phyloP scores from a whole-genome alignment of 106 monocot genomes.

The Xerophyta viscosa region DNA sequence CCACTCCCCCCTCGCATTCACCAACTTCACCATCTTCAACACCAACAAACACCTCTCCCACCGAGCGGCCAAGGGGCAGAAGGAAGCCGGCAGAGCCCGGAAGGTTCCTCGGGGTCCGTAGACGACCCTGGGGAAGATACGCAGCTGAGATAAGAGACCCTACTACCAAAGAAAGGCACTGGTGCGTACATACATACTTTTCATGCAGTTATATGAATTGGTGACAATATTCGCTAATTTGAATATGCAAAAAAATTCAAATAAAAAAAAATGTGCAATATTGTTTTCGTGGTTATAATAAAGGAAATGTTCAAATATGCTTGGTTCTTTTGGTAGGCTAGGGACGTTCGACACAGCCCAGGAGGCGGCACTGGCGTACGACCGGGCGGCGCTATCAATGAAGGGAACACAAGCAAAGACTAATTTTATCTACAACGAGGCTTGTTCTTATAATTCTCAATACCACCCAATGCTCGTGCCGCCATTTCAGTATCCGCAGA shows the following conservation, averaged over 20 bases:
- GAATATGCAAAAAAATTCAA: too few species aligned
- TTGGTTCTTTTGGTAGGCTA: conserved; percentile 15
- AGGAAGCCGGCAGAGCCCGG: conserved; percentile 52
- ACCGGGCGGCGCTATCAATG: conserved; percentile 63
- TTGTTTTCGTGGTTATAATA: too few species aligned
- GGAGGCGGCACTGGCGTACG: conserved; percentile 67
- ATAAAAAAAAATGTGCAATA: too few species aligned
- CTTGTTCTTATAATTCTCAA: not conserved
- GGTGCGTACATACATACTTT: conserved; percentile 4
- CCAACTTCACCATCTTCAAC: conserved; percentile 15
- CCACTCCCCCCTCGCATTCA: not conserved
- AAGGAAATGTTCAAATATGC: too few species aligned
- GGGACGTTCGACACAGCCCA: conserved; percentile 80
- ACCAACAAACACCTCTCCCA: conserved; percentile 11
- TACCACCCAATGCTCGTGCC: conserved; percentile 14
- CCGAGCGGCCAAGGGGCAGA: conserved; percentile 37
- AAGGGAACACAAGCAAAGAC: conserved; percentile 52
- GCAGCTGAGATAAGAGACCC: conserved; percentile 75
- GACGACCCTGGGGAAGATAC: conserved; percentile 67
- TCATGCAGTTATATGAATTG: too few species aligned
- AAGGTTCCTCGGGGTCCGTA: conserved; percentile 56
- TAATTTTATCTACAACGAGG: conserved; percentile 57
- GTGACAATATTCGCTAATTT: too few species aligned
- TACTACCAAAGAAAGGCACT: conserved; percentile 59
- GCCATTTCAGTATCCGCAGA: conserved; percentile 1